phyloP scores from a whole-genome alignment of 495 filamentous ascomycete genomes.

The Chaetomidium leptoderma region DNA sequence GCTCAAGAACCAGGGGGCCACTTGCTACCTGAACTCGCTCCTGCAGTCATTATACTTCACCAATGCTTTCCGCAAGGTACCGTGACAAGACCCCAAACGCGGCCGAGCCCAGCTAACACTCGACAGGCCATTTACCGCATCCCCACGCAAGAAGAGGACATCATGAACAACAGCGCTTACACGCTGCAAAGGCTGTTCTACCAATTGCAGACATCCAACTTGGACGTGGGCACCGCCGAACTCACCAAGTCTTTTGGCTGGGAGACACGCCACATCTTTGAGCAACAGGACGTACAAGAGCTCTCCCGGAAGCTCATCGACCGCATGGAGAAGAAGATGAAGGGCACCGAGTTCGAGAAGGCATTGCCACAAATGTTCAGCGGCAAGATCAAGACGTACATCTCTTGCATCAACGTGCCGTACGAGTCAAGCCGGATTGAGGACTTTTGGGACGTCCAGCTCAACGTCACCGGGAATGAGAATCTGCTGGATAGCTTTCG shows the following conservation, averaged over 20 bases:
- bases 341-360: constrained; percentile 92
- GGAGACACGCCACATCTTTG: constrained; percentile 97
- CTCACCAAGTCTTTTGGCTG: constrained; percentile 95
- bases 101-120: neutral
- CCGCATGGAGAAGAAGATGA: constrained; percentile 93
- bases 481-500: constrained; percentile 90
- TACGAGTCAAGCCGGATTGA: constrained; percentile 93
- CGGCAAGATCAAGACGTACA: constrained; percentile 96
- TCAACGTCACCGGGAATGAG: constrained; percentile 92
- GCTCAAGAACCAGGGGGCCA: constrained; percentile 94
- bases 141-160: constrained; percentile 79
- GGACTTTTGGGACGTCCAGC: constrained; percentile 98
- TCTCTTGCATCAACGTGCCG: constrained; percentile 96
- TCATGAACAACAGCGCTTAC: constrained; percentile 82
- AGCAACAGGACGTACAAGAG: constrained; percentile 98
- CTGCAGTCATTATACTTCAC: constrained; percentile 97
- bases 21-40: constrained; percentile 96
- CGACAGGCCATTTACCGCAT: constrained; percentile 88
- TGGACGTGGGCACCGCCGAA: constrained; percentile 83
- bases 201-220: constrained; percentile 76
- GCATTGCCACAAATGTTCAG: constrained; percentile 86
- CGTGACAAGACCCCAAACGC: no score
- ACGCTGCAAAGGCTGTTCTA: constrained; percentile 93
- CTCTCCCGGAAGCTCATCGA: constrained; percentile 96
- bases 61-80: constrained; percentile 89